These are phyloP conservation scores for Neofusicoccum sp. DNA, from an alignment of 2,329 filamentous ascomycete species.

Conservation along the genomic window DNA sequence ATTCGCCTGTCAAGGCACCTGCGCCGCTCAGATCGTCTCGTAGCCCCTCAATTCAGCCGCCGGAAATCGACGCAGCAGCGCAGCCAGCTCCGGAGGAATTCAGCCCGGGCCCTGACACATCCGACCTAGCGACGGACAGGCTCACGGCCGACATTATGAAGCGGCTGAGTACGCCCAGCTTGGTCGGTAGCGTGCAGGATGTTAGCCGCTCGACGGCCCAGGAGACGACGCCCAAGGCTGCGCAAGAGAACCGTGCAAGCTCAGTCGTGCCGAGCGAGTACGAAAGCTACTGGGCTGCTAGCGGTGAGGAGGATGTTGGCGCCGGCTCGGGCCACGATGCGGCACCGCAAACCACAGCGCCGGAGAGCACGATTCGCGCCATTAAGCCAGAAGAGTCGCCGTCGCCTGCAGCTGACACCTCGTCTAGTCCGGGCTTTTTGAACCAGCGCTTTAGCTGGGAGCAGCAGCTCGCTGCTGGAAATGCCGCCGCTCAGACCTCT, in stretches of 20 bases:
- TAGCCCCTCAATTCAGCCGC: conserved; percentile 20
- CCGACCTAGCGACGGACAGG: conserved; percentile 68
- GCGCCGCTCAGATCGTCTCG: conserved; percentile 33
- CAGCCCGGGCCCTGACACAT: conserved; percentile 54
- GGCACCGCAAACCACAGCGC: background rate
- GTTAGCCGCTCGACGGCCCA: background rate
- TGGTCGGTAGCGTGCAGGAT: conserved; percentile 2
- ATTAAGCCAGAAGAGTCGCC: conserved; percentile 4
- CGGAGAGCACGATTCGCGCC: conserved; percentile 11
- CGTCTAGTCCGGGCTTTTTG: conserved; percentile 20
- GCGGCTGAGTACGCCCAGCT: conserved; percentile 51
- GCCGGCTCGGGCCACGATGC: background rate
- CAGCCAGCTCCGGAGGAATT: background rate
- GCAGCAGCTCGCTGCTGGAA: conserved; percentile 21
- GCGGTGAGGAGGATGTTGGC: conserved; percentile 29
- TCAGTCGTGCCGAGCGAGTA: conserved; percentile 65
- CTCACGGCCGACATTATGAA: conserved; percentile 73
- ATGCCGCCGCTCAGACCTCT: conserved; percentile 14
- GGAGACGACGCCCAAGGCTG: conserved; percentile 18
- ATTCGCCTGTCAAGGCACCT: conserved; percentile 26
- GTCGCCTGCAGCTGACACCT: conserved; percentile 1
- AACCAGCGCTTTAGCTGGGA: conserved; percentile 41
- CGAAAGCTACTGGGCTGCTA: conserved; percentile 63
- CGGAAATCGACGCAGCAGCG: conserved; percentile 20
- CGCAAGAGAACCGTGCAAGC: conserved; percentile 52